phyloP scores from a whole-genome alignment of 2,329 filamentous ascomycete species.

The Monilinia laxa region DNA sequence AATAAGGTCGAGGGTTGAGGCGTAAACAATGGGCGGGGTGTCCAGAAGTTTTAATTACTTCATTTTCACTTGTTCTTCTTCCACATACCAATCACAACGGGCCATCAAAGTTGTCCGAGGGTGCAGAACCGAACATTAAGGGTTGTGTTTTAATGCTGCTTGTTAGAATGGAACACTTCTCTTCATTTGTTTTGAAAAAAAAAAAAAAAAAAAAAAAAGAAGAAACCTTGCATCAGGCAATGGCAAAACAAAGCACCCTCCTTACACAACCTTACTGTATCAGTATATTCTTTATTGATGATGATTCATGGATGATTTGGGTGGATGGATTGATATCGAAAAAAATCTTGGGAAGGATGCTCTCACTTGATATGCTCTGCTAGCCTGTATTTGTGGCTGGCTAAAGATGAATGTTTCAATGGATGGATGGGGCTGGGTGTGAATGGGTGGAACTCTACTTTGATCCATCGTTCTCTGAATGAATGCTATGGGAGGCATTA shows the following conservation, averaged over 20 bases:
- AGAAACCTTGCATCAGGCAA: constrained; percentile 13
- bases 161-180: neutral
- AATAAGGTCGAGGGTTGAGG: constrained; percentile 19
- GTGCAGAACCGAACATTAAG: neutral
- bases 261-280: constrained; percentile 16
- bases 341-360: neutral
- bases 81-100: neutral
- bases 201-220: no score
- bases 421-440: neutral
- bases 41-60: constrained; percentile 15
- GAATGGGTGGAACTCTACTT: neutral
- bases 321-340: constrained; percentile 4
- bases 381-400: constrained; percentile 1
- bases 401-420: neutral
- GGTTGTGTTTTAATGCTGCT: constrained; percentile 7
- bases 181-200: neutral
- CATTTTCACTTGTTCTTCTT: constrained; percentile 11
- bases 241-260: constrained; percentile 5
- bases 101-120: constrained; percentile 2
- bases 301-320: constrained; percentile 13
- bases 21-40: constrained; percentile 20
- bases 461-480: neutral
- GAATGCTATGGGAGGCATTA: neutral
- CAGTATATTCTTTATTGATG: constrained; percentile 19
- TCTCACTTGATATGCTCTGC: neutral